Conservation (phyloP, 2,329 filamentous ascomycete species). For the Endocalyx cinctus region DNA sequence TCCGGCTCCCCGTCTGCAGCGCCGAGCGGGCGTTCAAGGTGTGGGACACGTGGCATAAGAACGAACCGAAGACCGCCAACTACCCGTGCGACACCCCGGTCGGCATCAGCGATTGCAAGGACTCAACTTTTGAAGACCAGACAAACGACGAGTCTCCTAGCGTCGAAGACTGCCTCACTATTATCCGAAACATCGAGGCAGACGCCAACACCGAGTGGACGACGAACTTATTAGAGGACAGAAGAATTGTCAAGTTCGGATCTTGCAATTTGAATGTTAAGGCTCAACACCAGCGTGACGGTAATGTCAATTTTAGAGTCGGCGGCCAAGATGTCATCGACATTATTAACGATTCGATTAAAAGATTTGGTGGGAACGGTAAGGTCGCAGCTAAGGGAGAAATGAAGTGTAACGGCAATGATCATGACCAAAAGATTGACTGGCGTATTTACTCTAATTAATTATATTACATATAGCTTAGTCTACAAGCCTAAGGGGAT, state of each 20-base stretch:
- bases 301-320: conserved; percentile 24
- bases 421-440: conserved; percentile 10
- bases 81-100: conserved; percentile 30
- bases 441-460: conserved; percentile 26
- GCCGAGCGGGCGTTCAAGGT: conserved; percentile 25
- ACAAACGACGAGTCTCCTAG: conserved; percentile 28
- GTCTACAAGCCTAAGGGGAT: no score
- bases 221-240: conserved; percentile 12
- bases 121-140: conserved; percentile 29
- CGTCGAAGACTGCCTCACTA: conserved; percentile 28
- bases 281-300: conserved; percentile 14
- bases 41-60: conserved; percentile 21
- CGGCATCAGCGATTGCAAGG: conserved; percentile 21
- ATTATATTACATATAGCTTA: no score
- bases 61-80: conserved; percentile 14
- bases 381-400: conserved; percentile 7
- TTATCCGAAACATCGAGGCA: conserved; percentile 29
- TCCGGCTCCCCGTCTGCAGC: conserved; percentile 34
- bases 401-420: conserved; percentile 19
- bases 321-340: conserved; percentile 17
- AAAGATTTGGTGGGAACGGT: conserved; percentile 11
- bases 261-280: conserved; percentile 30
- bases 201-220: conserved; percentile 13
- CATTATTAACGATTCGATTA: conserved; percentile 14
- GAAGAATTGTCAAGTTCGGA: conserved; percentile 21